Evolutionary conservation across 305 asterid genomes (phyloP), one percentile per base, ranked within the genome.

Genomic region (Rubia tinctorum): DNA sequence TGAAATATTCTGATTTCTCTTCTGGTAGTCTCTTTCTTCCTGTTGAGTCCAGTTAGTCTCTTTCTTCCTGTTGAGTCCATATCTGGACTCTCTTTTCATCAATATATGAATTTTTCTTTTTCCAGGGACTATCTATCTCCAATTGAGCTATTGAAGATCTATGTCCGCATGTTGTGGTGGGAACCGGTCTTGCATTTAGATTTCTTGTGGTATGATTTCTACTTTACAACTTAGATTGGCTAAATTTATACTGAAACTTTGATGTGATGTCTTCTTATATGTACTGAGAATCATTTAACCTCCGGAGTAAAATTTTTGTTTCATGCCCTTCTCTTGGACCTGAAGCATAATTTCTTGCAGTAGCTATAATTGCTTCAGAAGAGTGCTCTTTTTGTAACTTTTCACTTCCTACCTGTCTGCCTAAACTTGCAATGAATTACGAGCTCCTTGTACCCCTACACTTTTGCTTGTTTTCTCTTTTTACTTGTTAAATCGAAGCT

Each of bases 71-170:
- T 71, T 45, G 70, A 58, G 61, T 68, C 18, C 22, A 18, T 40
- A 37, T 67, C 25, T 59, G 40, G 43, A 39, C 55, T 74, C 66
- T 77, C 78, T 73, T 59, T 74, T 76, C 73, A 66, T 71, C 63
- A n/a, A 34, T 73, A 80, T 49, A 63, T 43, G 73, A 77, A 53
- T 25, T 80, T 55, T 25, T 74, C n/a, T 74, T 22, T 37, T 27
- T 83, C 79, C 87, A 93, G 98, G 98, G 85, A 87, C 81, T 86
- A 89, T 81, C 75, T 93, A 76, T 93, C 98, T 79, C 96, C 96
- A 62, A 76, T 82, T 76, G 89, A 88, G 80, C 71, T 93, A 76
- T 85, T 93, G 72, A 78, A 77, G 60, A 86, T 75, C 55, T 93
- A 93, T 75, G 96, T 97, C 93, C 90, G 79, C 72, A 87, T 45